phyloP scores from a whole-genome alignment of 2,329 filamentous ascomycete genomes.

The Diaporthe velutina region DNA sequence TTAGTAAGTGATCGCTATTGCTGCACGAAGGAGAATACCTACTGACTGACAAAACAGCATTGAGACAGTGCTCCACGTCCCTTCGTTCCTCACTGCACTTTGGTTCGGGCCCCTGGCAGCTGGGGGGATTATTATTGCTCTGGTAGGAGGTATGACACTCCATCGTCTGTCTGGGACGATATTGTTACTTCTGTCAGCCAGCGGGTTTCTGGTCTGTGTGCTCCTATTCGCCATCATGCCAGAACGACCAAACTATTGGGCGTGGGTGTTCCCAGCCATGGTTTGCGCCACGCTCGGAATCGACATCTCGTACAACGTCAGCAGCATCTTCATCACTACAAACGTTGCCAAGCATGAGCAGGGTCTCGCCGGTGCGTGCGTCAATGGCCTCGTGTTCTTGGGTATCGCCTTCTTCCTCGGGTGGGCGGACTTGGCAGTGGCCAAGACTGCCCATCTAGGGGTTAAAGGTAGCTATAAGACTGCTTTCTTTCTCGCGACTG shows the following conservation, averaged over 20 bases:
- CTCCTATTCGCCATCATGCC: conserved; percentile 70
- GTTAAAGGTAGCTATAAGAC: conserved; percentile 67
- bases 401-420: conserved; percentile 75
- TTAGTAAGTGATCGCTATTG: conserved; percentile 60
- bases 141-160: conserved; percentile 62
- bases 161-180: conserved; percentile 63
- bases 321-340: conserved; percentile 77
- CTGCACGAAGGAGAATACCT: neutral
- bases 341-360: conserved; percentile 69
- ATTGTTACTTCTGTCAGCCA: conserved; percentile 62
- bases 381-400: conserved; percentile 72
- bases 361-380: conserved; percentile 73
- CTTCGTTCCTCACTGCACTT: conserved; percentile 64
- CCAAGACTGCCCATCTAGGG: conserved; percentile 57
- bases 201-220: conserved; percentile 61
- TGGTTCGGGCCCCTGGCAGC: conserved; percentile 68
- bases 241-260: conserved; percentile 69
- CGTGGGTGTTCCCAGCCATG: conserved; percentile 73
- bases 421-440: conserved; percentile 70
- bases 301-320: conserved; percentile 75
- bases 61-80: conserved; percentile 60
- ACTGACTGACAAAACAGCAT: conserved; percentile 59
- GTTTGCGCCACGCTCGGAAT: conserved; percentile 72
- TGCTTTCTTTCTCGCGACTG: conserved; percentile 72
- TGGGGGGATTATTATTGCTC: conserved; percentile 66